Evolutionary conservation across 2,329 filamentous ascomycete genomes (phyloP).

Genomic region (Penicillium sp.): DNA sequence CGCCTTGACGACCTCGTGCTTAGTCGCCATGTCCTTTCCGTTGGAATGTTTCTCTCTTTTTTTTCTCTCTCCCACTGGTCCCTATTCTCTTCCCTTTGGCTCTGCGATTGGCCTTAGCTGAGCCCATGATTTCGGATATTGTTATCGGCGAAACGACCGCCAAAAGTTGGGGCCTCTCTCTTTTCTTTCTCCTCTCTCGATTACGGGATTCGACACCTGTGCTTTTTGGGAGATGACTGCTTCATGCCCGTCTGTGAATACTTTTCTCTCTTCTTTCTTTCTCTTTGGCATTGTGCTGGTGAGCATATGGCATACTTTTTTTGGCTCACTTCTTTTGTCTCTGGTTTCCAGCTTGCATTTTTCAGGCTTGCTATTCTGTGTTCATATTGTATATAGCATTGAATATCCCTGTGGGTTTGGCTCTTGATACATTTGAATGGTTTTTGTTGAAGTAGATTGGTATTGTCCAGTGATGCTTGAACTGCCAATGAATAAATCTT

Average conservation of each 20-base stretch:
- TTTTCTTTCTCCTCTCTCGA: background rate
- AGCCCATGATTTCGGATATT: slow-evolving; percentile 8
- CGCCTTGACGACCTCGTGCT: slow-evolving; percentile 20
- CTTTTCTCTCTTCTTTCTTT: background rate
- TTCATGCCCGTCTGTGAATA: slow-evolving; percentile 4
- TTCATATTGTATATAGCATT: background rate
- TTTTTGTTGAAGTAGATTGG: background rate
- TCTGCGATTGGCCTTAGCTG: background rate
- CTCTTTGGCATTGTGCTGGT: slow-evolving; percentile 6
- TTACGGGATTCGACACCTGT: slow-evolving; percentile 5
- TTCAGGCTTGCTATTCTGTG: background rate
- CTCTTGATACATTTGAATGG: background rate
- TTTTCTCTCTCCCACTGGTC: background rate
- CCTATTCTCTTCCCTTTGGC: background rate
- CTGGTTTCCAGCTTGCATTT: slow-evolving; percentile 3
- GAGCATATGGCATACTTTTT: slow-evolving; percentile 10
- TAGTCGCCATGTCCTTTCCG: slow-evolving; percentile 17
- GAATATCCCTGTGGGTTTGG: background rate
- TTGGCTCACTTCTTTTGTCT: background rate
- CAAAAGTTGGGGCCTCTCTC: slow-evolving; percentile 6
- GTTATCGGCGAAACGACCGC: slow-evolving; percentile 4
- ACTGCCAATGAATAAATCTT: too few species aligned
- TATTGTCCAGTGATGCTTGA: background rate
- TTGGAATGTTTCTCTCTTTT: slow-evolving; percentile 9
- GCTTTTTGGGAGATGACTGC: slow-evolving; percentile 6